These are phyloP conservation scores for Pleodorina starrii DNA, from an alignment of 139 green algal genomes.

Conservation along the genomic window DNA sequence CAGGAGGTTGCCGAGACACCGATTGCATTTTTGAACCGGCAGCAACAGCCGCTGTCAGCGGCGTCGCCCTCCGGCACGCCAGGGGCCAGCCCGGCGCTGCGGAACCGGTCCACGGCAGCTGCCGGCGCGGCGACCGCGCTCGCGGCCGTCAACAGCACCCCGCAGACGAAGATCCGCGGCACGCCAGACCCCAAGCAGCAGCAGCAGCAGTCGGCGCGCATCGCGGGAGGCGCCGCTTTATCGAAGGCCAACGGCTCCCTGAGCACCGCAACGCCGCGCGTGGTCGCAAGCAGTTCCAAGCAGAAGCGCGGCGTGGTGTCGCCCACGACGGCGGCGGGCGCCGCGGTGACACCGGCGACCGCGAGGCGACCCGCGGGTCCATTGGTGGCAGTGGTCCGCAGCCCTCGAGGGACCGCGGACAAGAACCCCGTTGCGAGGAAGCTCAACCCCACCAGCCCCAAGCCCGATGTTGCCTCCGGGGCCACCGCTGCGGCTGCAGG, in stretches of 20 bases:
- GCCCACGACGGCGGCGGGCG: neutral
- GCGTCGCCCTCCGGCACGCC: too few species aligned
- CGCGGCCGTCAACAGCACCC: too few species aligned
- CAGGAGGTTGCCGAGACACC: too few species aligned
- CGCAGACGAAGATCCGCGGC: too few species aligned
- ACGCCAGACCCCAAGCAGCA: neutral
- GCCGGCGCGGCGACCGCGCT: too few species aligned
- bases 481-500: too few species aligned
- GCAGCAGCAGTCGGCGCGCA: neutral
- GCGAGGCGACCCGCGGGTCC: neutral
- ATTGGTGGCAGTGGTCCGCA: neutral
- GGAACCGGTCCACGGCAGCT: too few species aligned
- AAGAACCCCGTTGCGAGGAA: neutral
- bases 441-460: slow-evolving; percentile 5
- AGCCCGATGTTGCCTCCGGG: neutral
- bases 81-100: too few species aligned
- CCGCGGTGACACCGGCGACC: neutral
- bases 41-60: too few species aligned
- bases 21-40: too few species aligned
- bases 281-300: neutral
- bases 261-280: neutral
- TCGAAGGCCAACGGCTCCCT: neutral
- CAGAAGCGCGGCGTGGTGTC: neutral
- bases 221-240: neutral
- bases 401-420: neutral